A percentile compares a stretch with the other conserved stretches of the same genome.
Conservation (phyloP, 2,329 filamentous ascomycete genomes). For the Botrytis aclada region DNA sequence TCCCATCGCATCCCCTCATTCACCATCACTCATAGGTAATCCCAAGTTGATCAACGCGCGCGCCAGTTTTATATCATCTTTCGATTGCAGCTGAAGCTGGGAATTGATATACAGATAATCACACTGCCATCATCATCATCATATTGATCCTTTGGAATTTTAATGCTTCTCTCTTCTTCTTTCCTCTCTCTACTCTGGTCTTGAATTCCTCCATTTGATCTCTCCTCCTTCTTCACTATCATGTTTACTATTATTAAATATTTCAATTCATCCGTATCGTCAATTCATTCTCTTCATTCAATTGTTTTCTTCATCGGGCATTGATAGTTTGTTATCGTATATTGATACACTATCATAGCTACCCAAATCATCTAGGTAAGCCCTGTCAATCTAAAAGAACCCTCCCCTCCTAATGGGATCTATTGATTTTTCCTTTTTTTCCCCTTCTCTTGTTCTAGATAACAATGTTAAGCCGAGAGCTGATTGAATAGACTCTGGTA, state of each 20-base stretch:
- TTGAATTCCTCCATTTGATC: not conserved
- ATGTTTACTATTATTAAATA: conserved; percentile 6
- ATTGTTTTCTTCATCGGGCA: conserved; percentile 22
- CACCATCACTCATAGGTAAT: not conserved
- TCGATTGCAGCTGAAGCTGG: not conserved
- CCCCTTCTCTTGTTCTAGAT: not conserved
- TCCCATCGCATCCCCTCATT: not conserved
- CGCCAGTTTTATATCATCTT: not conserved
- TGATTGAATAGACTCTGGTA: conserved; percentile 17
- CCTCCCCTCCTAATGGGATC: conserved; percentile 5
- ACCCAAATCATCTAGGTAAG: conserved; percentile 26
- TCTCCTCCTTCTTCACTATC: not conserved
- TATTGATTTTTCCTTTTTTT: conserved; percentile 7
- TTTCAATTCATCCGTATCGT: conserved; percentile 1
- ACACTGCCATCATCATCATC: not conserved
- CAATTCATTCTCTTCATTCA: conserved; percentile 14
- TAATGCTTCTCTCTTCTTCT: not conserved
- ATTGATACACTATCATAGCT: conserved; percentile 26
- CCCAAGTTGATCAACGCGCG: not conserved
- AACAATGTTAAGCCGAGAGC: conserved; percentile 18
- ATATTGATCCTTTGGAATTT: not conserved
- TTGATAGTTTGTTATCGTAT: conserved; percentile 22
- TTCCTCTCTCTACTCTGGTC: not conserved
- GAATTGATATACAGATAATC: conserved; percentile 1
- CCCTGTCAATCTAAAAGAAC: conserved; percentile 12